Conservation (phyloP, 2,329 filamentous ascomycete species). For the Fusarium sterilihyphosum region DNA sequence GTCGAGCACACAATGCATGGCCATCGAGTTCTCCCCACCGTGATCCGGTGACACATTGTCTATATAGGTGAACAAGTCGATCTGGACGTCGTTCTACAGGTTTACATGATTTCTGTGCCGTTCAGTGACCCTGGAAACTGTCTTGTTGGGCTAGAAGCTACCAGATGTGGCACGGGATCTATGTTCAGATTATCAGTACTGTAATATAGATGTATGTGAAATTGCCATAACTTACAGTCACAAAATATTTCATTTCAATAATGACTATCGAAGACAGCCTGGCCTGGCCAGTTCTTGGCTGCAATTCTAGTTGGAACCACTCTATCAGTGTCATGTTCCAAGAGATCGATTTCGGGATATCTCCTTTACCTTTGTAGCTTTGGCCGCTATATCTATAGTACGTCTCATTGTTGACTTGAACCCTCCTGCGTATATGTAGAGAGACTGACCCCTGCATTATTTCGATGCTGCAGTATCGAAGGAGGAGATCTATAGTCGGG, state of each 20-base stretch:
- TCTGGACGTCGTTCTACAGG: background rate
- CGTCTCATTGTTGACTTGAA: background rate
- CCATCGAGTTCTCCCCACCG: background rate
- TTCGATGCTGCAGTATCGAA: background rate
- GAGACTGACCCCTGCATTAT: no score
- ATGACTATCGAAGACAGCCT: no score
- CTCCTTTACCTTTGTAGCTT: background rate
- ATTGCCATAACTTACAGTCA: no score
- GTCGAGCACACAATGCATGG: background rate
- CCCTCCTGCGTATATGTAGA: background rate
- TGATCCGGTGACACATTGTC: background rate
- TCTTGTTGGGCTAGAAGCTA: background rate
- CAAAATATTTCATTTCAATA: no score
- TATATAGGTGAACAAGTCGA: background rate
- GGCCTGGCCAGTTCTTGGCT: no score
- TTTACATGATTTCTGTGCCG: no score
- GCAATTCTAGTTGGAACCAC: background rate
- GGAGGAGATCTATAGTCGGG: background rate
- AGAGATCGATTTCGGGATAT: background rate
- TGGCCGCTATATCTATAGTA: no score
- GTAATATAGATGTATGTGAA: no score
- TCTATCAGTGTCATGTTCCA: background rate
- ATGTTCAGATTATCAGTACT: no score
- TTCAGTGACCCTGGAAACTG: background rate
- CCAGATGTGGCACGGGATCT: no score